Conservation (phyloP, 1,284 basidiomycete genomes). For the Puccinia triticina region DNA sequence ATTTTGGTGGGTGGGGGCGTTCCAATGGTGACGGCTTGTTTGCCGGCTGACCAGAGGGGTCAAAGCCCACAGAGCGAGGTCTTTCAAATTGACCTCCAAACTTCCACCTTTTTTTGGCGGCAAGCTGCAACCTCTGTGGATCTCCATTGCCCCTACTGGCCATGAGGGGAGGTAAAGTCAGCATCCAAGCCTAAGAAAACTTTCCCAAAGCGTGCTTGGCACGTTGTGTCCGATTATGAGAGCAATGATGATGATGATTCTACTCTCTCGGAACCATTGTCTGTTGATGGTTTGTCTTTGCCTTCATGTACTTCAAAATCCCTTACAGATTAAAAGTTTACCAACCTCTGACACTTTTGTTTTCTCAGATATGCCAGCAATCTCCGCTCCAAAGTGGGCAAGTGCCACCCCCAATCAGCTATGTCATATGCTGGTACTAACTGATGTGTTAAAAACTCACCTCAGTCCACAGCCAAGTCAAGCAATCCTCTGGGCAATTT, state of each 20-base stretch:
- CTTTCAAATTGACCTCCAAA: too few species aligned
- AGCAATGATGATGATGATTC: not conserved
- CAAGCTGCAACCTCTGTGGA: too few species aligned
- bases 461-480: constrained; percentile 42
- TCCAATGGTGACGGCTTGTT: too few species aligned
- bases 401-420: not conserved
- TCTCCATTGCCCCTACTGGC: too few species aligned
- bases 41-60: too few species aligned
- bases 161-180: too few species aligned
- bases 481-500: constrained; percentile 47
- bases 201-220: constrained; percentile 7
- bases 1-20: too few species aligned
- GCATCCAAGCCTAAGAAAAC: constrained; percentile 24
- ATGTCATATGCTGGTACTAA: not conserved
- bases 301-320: not conserved
- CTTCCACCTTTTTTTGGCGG: too few species aligned
- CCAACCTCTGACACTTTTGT: not conserved
- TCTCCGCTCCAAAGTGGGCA: constrained; percentile 3
- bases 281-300: not conserved
- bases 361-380: not conserved
- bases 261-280: not conserved
- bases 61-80: too few species aligned
- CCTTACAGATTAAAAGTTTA: not conserved
- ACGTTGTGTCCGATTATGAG: not conserved
- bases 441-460: not conserved